Conservation (phyloP, 2,329 filamentous ascomycete genomes). For the Nemania diffusa region DNA sequence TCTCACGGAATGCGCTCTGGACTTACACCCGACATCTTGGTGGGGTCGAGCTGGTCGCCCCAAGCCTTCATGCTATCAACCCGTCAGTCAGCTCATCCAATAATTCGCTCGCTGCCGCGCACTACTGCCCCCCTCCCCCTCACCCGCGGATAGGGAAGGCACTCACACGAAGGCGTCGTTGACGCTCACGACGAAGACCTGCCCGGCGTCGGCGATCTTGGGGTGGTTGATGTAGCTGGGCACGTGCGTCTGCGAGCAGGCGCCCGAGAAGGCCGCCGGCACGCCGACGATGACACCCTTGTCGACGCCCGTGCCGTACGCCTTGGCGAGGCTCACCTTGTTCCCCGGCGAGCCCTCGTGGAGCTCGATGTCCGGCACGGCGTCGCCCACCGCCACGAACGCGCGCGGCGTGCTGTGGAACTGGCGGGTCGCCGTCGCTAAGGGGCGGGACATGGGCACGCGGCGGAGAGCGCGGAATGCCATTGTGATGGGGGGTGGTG, state of each 20-base stretch:
- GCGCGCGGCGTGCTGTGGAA: constrained; percentile 74
- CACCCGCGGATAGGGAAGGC: too few species aligned
- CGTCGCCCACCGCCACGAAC: constrained; percentile 80
- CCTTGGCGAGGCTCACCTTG: constrained; percentile 86
- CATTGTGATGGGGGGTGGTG: constrained; percentile 34
- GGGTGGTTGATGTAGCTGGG: constrained; percentile 87
- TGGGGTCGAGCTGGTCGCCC: constrained; percentile 80
- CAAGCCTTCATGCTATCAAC: constrained; percentile 84
- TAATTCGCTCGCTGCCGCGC: neutral
- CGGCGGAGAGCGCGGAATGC: constrained; percentile 45
- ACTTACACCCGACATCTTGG: constrained; percentile 78
- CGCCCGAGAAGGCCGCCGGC: constrained; percentile 77
- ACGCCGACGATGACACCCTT: constrained; percentile 88
- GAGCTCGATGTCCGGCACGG: constrained; percentile 80
- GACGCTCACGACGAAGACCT: constrained; percentile 90
- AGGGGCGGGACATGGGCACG: constrained; percentile 29
- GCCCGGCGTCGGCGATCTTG: constrained; percentile 80
- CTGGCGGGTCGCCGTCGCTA: constrained; percentile 44
- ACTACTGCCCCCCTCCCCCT: neutral
- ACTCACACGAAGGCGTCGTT: constrained; percentile 94
- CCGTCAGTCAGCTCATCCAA: neutral
- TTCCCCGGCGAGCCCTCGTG: constrained; percentile 89
- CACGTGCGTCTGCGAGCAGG: constrained; percentile 74
- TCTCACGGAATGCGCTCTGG: too few species aligned
- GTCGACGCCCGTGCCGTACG: constrained; percentile 67